Evolutionary conservation across 257 asterid genomes (phyloP).

Genomic region (Primulina huaijiensis): DNA sequence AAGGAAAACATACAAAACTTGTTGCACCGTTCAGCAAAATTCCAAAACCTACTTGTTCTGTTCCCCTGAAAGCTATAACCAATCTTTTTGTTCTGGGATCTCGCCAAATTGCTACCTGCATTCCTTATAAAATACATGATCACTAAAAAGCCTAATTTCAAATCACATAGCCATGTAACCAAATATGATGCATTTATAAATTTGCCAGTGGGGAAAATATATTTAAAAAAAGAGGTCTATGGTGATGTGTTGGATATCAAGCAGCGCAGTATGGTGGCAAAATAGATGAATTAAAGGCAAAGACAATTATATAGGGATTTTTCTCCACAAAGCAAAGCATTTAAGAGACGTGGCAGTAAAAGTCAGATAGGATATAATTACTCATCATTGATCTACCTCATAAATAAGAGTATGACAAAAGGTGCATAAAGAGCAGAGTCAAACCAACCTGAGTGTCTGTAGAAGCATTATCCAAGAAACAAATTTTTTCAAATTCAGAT

Average conservation of each 20-base stretch:
- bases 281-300: background rate
- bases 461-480: constrained; percentile 81
- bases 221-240: background rate
- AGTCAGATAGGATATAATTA: no score
- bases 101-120: constrained; percentile 95
- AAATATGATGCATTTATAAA: constrained; percentile 1
- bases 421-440: constrained; percentile 9
- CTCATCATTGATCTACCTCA: background rate
- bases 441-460: constrained; percentile 89
- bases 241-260: background rate
- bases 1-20: background rate
- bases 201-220: background rate
- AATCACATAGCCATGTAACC: constrained; percentile 13
- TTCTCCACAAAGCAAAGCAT: background rate
- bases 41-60: constrained; percentile 76
- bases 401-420: background rate
- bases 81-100: constrained; percentile 72
- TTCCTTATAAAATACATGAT: constrained; percentile 25
- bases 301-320: background rate
- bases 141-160: constrained; percentile 20
- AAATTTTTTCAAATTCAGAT: constrained; percentile 90
- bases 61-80: constrained; percentile 97
- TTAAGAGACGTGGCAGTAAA: background rate
- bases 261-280: background rate
- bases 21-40: constrained; percentile 5